Evolutionary conservation across 2,329 filamentous ascomycete species (phyloP), one percentile per base, ranked within the genome.

Genomic region (Tolypocladium endophyticum): DNA sequence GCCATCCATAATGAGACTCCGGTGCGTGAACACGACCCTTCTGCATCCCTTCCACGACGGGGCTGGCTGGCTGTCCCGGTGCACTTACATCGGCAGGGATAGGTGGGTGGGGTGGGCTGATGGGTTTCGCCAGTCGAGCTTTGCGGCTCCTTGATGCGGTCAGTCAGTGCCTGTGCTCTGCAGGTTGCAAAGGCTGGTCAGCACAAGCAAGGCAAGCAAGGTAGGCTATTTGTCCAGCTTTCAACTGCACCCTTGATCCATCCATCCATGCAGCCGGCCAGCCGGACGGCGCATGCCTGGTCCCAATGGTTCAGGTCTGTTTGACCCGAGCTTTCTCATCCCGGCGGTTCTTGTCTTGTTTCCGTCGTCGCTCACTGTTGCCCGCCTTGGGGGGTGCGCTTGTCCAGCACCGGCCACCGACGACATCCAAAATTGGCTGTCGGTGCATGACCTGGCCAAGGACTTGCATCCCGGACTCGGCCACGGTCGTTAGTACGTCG

Each of bases 41-140:
- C 68, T 68, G 65, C 65, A 66, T 69, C 70, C 64, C 67, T 69
- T 71, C 69, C 61, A 69, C 65, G 16, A 47, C 56, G 50, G 50
- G 53, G 58, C 39, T 50, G 47, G 58, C 39, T 55, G 47, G 47
- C 55, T 61, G 58, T 50, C 43, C 43, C 23, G 43, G 11, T 47
- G 43, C 60, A 65, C 67, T 63, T 63, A 58, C 64, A 68, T 64
- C 61, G 62, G 63, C 66, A 70, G 64, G 66, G 65, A 62, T 63
- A 62, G 63, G 43, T 60, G 54, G 41, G 30, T 33, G 53, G 62
- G 63, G 43, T 60, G 54, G 41, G 30, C 43, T 58, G 57, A 35
- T 55, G 47, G 30, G 35, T 41, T 52, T 50, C 23, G 45, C 23
- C 43, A 16, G 23, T 41, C 36, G 28, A 28, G 11, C 33, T 36